Evolutionary conservation across 73 alveolate species (phyloP), one percentile per base, ranked within the genome.

Genomic region (Paramecium sonneborni): DNA sequence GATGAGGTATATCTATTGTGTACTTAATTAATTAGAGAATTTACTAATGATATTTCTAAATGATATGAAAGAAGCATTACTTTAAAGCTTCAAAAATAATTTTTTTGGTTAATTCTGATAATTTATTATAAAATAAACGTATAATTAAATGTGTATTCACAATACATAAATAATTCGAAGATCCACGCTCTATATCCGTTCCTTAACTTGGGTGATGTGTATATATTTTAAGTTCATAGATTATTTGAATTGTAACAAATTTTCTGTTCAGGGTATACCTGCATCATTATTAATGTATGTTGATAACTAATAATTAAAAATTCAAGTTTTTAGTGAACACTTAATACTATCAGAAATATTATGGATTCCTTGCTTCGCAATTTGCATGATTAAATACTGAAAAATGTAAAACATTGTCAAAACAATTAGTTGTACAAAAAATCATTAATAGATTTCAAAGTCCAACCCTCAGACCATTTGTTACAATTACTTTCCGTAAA

Each of bases 381-480:
- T 46, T 79, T 30, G 90, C 43, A 79, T 79, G 86, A 28, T 34
- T 72, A 10, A 3, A 72, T 0, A 41, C 35, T 28, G 90, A 62
- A 26, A 62, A 62, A 12, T 62, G 84, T 62, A 1, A 30, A 2
- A 43, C 84, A 62, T 62, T 62, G 26, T 62, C 20, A 26, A 23
- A 62, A 62, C 84, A 62, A 62, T 62, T 62, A 26, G 48, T 62
- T 62, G 26, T 7, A 62, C 84, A n/a, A 62, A 23, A 14, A 12
- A 62, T 62, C 24, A 30, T 30, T 30, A 0, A 21, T 30, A 14
- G 84, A 62, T 12, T 26, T 62, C 12, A 62, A 62, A 30, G 84
- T 23, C 84, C 84, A 62, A 5, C 26, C 84, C 20, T 62, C 84
- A 62, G 84, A 62, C 84, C 84, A 62, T 62, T 26, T 30, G 46